phyloP scores from a whole-genome alignment of 192 early-diverging fungal genomes.

The Anaeromyces robustus region DNA sequence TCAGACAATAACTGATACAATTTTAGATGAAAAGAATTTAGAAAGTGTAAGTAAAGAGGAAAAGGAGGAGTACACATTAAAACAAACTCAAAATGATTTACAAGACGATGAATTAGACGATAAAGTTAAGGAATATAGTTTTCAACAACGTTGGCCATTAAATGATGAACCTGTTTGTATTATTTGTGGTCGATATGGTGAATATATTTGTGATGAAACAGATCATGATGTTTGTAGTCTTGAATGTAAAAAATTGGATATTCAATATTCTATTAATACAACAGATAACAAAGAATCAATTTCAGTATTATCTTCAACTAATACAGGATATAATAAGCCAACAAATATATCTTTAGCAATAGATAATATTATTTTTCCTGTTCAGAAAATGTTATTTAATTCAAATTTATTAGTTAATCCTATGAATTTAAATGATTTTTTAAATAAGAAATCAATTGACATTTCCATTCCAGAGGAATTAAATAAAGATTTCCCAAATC shows the following conservation, averaged over 20 bases:
- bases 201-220: slow-evolving; percentile 19
- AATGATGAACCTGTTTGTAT: slow-evolving; percentile 15
- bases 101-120: background rate
- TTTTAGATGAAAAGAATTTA: too few species aligned
- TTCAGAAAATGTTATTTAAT: background rate
- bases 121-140: background rate
- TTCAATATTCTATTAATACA: slow-evolving; percentile 4
- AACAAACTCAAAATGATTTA: too few species aligned
- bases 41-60: too few species aligned
- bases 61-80: background rate
- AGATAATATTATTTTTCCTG: background rate
- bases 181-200: slow-evolving; percentile 25
- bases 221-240: slow-evolving; percentile 25
- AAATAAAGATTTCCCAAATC: background rate
- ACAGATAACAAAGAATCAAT: too few species aligned
- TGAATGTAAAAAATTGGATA: slow-evolving; percentile 20
- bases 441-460: background rate
- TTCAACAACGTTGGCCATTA: slow-evolving; percentile 11
- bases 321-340: too few species aligned
- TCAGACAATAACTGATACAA: too few species aligned
- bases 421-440: background rate
- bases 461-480: background rate
- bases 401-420: background rate
- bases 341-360: background rate
- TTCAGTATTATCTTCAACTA: too few species aligned